Evolutionary conservation across 2,329 filamentous ascomycete species (phyloP).

Genomic region (Stylonectria norvegica): DNA sequence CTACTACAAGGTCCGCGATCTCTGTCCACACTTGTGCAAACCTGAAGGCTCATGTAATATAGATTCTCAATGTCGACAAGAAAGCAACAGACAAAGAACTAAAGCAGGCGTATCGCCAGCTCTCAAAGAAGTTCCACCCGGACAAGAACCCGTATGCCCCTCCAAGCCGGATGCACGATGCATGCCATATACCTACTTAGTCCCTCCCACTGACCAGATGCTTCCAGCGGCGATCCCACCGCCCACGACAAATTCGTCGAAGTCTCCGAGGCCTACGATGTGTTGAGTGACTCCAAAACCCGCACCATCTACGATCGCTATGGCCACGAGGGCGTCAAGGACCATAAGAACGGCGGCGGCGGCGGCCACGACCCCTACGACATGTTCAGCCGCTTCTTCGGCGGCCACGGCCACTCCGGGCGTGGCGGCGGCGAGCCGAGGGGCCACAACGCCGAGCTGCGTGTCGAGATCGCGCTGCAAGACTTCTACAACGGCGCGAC

Average conservation of each 20-base stretch:
- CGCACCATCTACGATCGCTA: constrained; percentile 92
- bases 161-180: constrained; percentile 5
- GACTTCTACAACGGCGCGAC: constrained; percentile 91
- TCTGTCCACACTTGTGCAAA: background rate
- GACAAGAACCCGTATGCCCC: constrained; percentile 89
- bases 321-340: constrained; percentile 85
- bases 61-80: constrained; percentile 78
- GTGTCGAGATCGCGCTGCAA: constrained; percentile 71
- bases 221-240: constrained; percentile 64
- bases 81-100: constrained; percentile 81
- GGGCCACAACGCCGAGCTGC: constrained; percentile 86
- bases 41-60: constrained; percentile 4
- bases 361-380: constrained; percentile 85
- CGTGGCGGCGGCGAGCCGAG: constrained; percentile 68
- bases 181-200: background rate
- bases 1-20: constrained; percentile 66
- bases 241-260: constrained; percentile 91
- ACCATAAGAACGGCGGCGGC: constrained; percentile 64
- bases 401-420: constrained; percentile 81
- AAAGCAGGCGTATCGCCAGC: constrained; percentile 85
- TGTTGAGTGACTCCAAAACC: constrained; percentile 73
- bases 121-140: constrained; percentile 95
- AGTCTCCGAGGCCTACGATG: constrained; percentile 92
- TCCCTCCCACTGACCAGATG: constrained; percentile 2
- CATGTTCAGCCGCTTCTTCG: constrained; percentile 94